Evolutionary conservation across 169 alveolate species (phyloP).

Genomic region (Plasmodium ovale): DNA sequence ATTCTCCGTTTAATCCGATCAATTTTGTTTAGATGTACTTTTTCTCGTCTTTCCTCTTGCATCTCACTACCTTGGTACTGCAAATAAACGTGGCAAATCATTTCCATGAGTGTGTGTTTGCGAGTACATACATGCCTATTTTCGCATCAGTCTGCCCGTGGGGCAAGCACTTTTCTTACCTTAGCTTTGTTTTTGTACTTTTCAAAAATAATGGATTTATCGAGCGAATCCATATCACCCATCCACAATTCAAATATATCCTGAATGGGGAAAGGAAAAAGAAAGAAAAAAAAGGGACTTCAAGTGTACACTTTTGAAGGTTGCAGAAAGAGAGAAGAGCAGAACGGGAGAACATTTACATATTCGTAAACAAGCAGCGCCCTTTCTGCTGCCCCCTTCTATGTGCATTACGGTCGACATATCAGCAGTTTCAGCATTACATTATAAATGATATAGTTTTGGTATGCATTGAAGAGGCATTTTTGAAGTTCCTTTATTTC

Average conservation of each 20-base stretch:
- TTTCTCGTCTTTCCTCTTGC: conserved; percentile 24
- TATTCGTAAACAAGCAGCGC: too few species aligned
- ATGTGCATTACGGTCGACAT: too few species aligned
- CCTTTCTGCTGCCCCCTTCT: too few species aligned
- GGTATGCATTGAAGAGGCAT: conserved; percentile 30
- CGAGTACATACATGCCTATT: not conserved
- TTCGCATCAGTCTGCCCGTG: not conserved
- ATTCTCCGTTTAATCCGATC: conserved; percentile 57
- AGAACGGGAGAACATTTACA: too few species aligned
- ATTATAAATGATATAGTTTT: conserved; percentile 56
- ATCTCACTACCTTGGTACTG: conserved; percentile 6
- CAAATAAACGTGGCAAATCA: not conserved
- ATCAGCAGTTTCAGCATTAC: too few species aligned
- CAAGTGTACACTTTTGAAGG: not conserved
- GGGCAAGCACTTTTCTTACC: conserved; percentile 13
- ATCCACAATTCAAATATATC: conserved; percentile 65
- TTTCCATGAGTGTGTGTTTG: not conserved
- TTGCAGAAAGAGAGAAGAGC: not conserved
- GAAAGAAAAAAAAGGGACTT: not conserved
- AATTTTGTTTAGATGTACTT: conserved; percentile 40
- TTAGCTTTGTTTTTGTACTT: conserved; percentile 22
- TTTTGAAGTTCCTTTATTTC: conserved; percentile 39
- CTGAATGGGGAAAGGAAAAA: not conserved
- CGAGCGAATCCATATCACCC: conserved; percentile 22
- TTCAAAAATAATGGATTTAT: conserved; percentile 45